Evolutionary conservation across 2,329 filamentous ascomycete species (phyloP).

Genomic region (Phyllosticta ampelicida): DNA sequence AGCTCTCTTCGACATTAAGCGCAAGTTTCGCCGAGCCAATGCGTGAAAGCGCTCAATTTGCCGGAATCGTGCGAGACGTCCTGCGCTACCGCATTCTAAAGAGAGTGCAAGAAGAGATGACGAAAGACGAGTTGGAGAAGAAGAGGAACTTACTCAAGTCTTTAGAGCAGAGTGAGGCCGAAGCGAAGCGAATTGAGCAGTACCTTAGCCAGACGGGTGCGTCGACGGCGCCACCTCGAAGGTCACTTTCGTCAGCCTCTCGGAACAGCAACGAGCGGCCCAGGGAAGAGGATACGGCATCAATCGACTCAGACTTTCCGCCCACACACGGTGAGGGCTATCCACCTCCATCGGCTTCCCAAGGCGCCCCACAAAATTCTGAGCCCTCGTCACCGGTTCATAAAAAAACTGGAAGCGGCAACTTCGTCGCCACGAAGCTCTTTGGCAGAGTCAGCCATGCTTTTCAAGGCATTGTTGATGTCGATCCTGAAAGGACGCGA

Average conservation of each 20-base stretch:
- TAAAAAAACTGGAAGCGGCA: conserved; percentile 70
- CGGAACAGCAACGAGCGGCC: conserved; percentile 34
- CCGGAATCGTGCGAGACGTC: conserved; percentile 81
- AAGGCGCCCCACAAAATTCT: conserved; percentile 47
- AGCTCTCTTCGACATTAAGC: conserved; percentile 76
- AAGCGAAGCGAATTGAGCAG: conserved; percentile 87
- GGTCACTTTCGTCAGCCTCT: conserved; percentile 53
- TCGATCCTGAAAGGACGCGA: conserved; percentile 85
- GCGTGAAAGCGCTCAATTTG: conserved; percentile 95
- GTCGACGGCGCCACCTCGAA: conserved; percentile 54
- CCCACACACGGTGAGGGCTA: conserved; percentile 69
- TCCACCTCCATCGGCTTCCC: conserved; percentile 56
- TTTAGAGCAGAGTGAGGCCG: conserved; percentile 84
- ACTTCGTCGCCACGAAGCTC: conserved; percentile 80
- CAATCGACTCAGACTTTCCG: conserved; percentile 92
- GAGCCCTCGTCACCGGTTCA: conserved; percentile 37
- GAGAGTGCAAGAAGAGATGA: conserved; percentile 95
- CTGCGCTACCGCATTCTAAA: conserved; percentile 85
- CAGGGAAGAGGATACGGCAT: conserved; percentile 63
- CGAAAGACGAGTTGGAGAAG: conserved; percentile 80
- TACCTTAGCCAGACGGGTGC: conserved; percentile 63
- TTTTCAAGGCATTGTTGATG: conserved; percentile 90
- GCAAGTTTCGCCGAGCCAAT: conserved; percentile 95
- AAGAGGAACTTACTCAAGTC: conserved; percentile 74
- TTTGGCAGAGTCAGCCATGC: conserved; percentile 94